Conservation (phyloP, 257 asterid genomes). For the Plantago major region DNA sequence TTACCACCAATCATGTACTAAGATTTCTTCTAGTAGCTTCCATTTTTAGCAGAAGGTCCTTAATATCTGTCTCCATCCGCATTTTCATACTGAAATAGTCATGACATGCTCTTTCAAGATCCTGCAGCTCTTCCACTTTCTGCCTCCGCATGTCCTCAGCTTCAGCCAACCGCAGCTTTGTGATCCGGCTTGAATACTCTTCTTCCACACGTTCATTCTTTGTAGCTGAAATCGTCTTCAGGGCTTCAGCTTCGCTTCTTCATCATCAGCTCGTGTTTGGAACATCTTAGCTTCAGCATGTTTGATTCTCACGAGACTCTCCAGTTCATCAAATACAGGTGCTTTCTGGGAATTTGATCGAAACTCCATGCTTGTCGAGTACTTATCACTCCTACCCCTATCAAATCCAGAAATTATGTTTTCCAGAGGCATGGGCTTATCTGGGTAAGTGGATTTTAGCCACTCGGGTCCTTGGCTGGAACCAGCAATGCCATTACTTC, state of each 20-base stretch:
- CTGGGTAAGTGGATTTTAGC: conserved; percentile 46
- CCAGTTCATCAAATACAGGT: conserved; percentile 74
- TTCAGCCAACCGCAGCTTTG: conserved; percentile 65
- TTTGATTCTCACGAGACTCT: conserved; percentile 84
- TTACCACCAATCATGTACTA: conserved; percentile 29
- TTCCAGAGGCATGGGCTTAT: conserved; percentile 51
- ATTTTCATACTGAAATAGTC: conserved; percentile 79
- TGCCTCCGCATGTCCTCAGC: conserved; percentile 92
- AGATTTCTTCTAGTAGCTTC: conserved; percentile 84
- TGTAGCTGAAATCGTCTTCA: conserved; percentile 55
- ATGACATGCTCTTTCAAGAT: conserved; percentile 63
- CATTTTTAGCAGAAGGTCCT: conserved; percentile 85
- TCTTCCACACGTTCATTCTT: conserved; percentile 77
- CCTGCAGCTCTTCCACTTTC: conserved; percentile 74
- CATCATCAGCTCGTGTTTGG: conserved; percentile 86
- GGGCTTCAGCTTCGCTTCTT: conserved; percentile 85
- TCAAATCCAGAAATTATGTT: conserved; percentile 41
- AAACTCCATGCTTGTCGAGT: conserved; percentile 32
- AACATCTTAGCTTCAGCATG: conserved; percentile 93
- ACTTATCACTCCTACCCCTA: conserved; percentile 24
- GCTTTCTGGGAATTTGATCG: conserved; percentile 38
- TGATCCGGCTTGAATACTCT: conserved; percentile 55
- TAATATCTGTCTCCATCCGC: conserved; percentile 89
- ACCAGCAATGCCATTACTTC: conserved; percentile 43
- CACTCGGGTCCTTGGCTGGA: conserved; percentile 62